Percentiles rank a stretch among this genome's conserved stretches.
phyloP scores from a whole-genome alignment of 1,284 basidiomycete species.

The Boletellus deceptivus region DNA sequence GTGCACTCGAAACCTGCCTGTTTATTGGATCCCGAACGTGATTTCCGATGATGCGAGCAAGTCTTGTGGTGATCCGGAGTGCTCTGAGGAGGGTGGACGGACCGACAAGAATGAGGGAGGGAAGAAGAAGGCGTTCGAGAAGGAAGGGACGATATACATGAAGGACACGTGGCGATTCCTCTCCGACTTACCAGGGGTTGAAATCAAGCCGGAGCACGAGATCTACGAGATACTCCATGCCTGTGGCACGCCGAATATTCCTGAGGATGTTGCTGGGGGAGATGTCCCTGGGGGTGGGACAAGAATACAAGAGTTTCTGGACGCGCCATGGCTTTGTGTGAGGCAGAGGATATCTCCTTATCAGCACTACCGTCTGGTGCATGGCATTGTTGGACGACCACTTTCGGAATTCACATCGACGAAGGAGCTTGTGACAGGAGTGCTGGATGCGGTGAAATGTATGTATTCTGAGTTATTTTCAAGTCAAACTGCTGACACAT shows the following conservation, averaged over 20 bases:
- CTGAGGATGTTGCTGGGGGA: neutral
- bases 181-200: neutral
- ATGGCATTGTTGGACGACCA: neutral
- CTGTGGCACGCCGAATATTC: neutral
- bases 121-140: neutral
- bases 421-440: too few relatives aligned
- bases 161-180: neutral
- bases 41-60: too few relatives aligned
- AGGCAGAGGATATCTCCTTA: neutral
- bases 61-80: too few relatives aligned
- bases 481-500: too few relatives aligned
- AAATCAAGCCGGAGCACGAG: neutral
- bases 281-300: neutral
- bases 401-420: neutral
- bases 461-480: neutral
- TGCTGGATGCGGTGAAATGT: too few relatives aligned
- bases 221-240: neutral
- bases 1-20: slow-evolving; percentile 13
- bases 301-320: neutral
- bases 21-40: slow-evolving; percentile 1
- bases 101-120: too few relatives aligned
- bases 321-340: neutral
- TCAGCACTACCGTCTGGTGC: neutral
- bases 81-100: neutral
- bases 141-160: too few relatives aligned